Base-by-base conservation (phyloP, 2,329 filamentous ascomycete species). In the Curvularia sp. region DNA sequence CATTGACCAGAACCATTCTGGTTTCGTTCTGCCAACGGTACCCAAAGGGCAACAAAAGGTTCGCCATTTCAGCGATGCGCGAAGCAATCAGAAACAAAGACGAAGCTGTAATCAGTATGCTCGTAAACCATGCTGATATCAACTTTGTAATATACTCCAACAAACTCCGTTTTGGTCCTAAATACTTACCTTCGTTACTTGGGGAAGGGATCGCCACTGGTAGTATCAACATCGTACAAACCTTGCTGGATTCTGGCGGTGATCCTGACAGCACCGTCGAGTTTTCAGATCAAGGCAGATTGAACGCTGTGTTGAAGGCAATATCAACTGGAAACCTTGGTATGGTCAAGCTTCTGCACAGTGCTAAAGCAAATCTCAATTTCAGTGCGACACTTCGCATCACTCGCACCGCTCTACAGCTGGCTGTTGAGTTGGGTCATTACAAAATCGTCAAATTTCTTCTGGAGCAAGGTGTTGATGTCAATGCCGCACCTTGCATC, bases 401-500 rank as follows among this genome's bases (percentile, higher is more conserved):
- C 5, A 47, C 15, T 5, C 58, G 41, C 7, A 63, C 57, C 4
- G 54, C 63, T 7, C 50, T 65, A 7, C 63, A 65, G 28, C 12
- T 42, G 7, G 63, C 60, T 7, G 38, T 53, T 12, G 57, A 65
- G 20, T 10, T 47, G 10, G 57, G 55, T 5, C 49, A 49, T 33
- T 13, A 42, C 2, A 55, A 63, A 12, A 65, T 65, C 5, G 38
- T 63, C 4, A 1, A 50, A 2, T 61, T 42, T 35, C 55, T 65
- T 2, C 49, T 65, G 3, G 31, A 53, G 0, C 15, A 18, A 18
- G 26, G 28, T 1, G 49, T 52, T 12, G 49, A 52, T 33, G 39
- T 43, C 18, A 44, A 43, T 12, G 49, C 39, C 8, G 12, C 41
- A 20, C 55, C 63, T 3, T 61, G 48, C 9, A 28, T 39, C 5